Base-by-base conservation (phyloP, 306 rosid species). In the Calophaca sinica region DNA sequence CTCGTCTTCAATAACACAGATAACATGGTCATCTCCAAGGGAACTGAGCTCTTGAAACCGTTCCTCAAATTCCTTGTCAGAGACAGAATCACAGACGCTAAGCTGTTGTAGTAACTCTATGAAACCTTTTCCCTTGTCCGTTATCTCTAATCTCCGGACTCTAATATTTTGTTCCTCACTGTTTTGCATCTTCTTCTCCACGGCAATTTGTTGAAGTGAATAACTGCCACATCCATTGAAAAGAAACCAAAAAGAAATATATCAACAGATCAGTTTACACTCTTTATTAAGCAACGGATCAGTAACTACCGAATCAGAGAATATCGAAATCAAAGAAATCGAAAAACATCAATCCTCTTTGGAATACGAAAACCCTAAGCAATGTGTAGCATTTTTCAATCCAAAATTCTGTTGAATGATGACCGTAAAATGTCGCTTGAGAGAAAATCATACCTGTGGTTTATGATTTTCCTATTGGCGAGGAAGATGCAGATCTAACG, bases 121-220 rank as follows among this genome's bases (percentile, higher is more conserved):
- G 72, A 91, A 93, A 7, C 96, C 96, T 79, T 89, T 93, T 52
- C 83, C 74, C 82, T 88, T 91, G 82, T 93, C 98, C 0, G 87
- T 82, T 49, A 88, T 74, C 83, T 88, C 87, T 29, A 91, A 55
- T 54, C 57, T 89, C 69, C 93, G 81, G 2, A 82, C 88, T 72
- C 61, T 52, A 70, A 75, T 79, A n/a, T 65, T 72, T 6, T 73
- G 70, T 5, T 83, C 87, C 62, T 83, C 86, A 3, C 26, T 51
- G 12, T 53, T 63, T 13, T 77, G 76, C 91, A 88, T 87, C 67
- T 72, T 82, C 69, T 38, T 20, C 26, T 20, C 26, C 26, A 20
- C 26, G 26, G 26, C 26, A 20, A 20, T 20, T 20, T 20, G 26
- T 32, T 71, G 70, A 60, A 5, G 3, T 13, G 59, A 13, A 26